A percentile compares a stretch with the other conserved stretches of the same genome.
Evolutionary conservation across 2,329 filamentous ascomycete genomes (phyloP).

Genomic region (Cladosporium phlei): DNA sequence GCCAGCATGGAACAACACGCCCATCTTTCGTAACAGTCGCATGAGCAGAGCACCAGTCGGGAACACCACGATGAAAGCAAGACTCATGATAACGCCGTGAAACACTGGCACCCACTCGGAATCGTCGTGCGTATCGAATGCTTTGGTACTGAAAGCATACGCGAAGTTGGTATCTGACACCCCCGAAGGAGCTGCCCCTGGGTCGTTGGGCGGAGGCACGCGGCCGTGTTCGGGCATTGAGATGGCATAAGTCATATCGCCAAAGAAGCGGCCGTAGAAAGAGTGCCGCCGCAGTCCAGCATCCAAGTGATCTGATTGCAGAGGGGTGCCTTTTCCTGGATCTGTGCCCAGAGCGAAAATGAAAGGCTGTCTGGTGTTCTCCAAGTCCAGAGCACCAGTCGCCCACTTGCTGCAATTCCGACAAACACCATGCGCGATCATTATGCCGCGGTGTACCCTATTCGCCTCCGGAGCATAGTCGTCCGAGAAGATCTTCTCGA

Average conservation of each 20-base stretch:
- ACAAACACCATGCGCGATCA: conserved; percentile 31
- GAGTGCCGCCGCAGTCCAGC: conserved; percentile 33
- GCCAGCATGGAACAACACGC: conserved; percentile 37
- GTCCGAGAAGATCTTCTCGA: conserved; percentile 24
- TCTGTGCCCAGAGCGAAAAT: conserved; percentile 38
- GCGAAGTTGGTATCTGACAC: conserved; percentile 16
- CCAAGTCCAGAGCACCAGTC: conserved; percentile 29
- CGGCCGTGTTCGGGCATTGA: conserved; percentile 14
- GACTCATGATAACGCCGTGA: conserved; percentile 31
- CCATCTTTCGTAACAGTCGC: conserved; percentile 31
- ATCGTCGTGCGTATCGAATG: conserved; percentile 22
- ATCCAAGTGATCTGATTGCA: conserved; percentile 26
- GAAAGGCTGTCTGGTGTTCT: conserved; percentile 30
- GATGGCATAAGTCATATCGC: conserved; percentile 35
- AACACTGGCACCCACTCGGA: conserved; percentile 18
- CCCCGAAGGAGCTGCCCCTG: conserved; percentile 28
- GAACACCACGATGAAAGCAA: conserved; percentile 33
- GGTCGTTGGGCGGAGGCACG: conserved; percentile 15
- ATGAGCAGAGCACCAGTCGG: conserved; percentile 34
- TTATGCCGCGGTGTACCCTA: conserved; percentile 14
- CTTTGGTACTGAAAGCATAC: conserved; percentile 22
- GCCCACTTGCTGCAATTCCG: conserved; percentile 27
- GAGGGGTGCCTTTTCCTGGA: conserved; percentile 18
- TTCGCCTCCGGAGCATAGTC: conserved; percentile 12
- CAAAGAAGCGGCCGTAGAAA: conserved; percentile 36